Conservation (phyloP, 306 rosid genomes). For the Cyclanthera cordifolia region DNA sequence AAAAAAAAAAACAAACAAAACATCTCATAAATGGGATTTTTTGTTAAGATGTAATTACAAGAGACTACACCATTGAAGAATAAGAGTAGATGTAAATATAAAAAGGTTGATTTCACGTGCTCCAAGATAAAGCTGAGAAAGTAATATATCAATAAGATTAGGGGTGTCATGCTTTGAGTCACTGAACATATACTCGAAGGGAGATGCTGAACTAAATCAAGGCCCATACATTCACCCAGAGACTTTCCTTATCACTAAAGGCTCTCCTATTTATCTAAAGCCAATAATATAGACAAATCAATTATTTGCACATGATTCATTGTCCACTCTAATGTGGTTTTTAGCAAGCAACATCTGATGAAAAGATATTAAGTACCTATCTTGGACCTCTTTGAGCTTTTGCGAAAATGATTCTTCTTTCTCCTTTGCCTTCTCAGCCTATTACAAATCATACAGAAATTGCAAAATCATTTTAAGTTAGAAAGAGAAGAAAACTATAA, state of each 20-base stretch:
- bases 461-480: slow-evolving; percentile 19
- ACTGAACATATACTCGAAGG: background rate
- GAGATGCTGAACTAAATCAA: background rate
- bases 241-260: background rate
- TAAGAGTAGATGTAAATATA: no score
- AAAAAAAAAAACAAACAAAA: no score
- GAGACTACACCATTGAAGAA: background rate
- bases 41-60: background rate
- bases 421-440: slow-evolving; percentile 96
- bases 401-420: slow-evolving; percentile 56
- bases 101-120: no score
- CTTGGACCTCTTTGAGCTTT: slow-evolving; percentile 37
- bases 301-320: background rate
- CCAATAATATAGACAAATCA: background rate
- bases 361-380: slow-evolving; percentile 38
- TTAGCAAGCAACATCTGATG: no score
- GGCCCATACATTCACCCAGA: background rate
- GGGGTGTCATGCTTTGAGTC: background rate
- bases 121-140: no score
- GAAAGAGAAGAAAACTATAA: slow-evolving; percentile 2
- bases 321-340: no score
- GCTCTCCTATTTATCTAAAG: background rate
- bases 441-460: slow-evolving; percentile 20
- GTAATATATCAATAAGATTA: background rate
- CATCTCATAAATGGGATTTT: no score